Conservation (phyloP, 2,329 filamentous ascomycete genomes). For the Fusarium liriodendri region DNA sequence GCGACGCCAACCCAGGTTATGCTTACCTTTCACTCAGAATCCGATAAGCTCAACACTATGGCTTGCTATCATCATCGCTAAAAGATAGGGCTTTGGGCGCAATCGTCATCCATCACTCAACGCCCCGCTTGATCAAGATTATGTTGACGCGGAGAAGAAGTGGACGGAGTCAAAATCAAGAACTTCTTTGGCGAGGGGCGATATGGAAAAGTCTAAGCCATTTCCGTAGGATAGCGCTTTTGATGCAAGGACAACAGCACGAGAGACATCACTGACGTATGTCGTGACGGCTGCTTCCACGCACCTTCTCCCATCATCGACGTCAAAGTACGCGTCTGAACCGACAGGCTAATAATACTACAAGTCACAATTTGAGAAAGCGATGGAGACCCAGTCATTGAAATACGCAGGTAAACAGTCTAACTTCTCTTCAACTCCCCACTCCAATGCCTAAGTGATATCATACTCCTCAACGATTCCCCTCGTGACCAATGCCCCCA, state of each 20-base stretch:
- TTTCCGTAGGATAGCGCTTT: neutral
- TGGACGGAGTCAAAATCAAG: neutral
- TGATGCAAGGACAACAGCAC: neutral
- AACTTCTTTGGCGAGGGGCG: neutral
- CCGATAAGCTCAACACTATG: neutral
- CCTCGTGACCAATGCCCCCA: neutral
- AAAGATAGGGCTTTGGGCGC: neutral
- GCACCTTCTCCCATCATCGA: neutral
- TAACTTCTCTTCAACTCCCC: neutral
- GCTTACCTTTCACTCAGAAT: neutral
- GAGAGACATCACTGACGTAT: neutral
- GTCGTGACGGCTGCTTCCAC: neutral
- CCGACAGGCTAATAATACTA: no score
- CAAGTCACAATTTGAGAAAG: neutral
- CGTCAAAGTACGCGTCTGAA: neutral
- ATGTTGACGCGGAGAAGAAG: neutral
- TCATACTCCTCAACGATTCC: neutral
- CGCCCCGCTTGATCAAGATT: neutral
- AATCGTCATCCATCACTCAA: neutral
- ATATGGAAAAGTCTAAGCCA: neutral
- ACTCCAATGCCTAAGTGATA: neutral
- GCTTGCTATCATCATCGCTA: neutral
- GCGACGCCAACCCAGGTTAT: neutral
- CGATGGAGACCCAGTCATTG: neutral
- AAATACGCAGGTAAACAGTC: neutral